Conservation (phyloP, 257 asterid genomes). For the Salvia splendens region DNA sequence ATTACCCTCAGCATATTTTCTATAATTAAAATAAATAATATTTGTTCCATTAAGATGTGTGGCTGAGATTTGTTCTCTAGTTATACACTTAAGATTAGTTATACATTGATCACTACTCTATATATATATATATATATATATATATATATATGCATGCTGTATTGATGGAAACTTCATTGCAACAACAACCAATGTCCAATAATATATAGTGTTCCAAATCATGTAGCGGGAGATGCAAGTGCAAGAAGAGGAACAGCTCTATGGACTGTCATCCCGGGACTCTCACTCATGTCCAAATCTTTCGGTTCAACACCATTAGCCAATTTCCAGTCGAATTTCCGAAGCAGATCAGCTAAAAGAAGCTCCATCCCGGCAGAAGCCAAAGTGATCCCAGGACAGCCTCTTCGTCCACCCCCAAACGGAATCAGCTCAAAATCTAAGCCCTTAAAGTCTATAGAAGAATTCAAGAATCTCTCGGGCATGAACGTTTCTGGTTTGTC, state of each 20-base stretch:
- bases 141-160: not conserved
- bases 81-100: too few species aligned
- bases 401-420: conserved; percentile 57
- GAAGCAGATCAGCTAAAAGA: conserved; percentile 42
- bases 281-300: conserved; percentile 47
- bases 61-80: too few species aligned
- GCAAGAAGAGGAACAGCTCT: conserved; percentile 37
- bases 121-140: too few species aligned
- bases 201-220: not conserved
- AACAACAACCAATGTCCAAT: not conserved
- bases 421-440: conserved; percentile 46
- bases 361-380: conserved; percentile 29
- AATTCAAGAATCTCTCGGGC: conserved; percentile 39
- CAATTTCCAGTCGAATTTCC: conserved; percentile 40
- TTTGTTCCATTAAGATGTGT: too few species aligned
- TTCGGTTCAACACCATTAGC: conserved; percentile 24
- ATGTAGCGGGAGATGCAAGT: not conserved
- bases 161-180: not conserved
- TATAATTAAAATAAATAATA: too few species aligned
- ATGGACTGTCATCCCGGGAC: conserved; percentile 29
- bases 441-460: conserved; percentile 34
- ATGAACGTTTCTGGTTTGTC: conserved; percentile 33
- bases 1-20: too few species aligned
- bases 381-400: conserved; percentile 42
- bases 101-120: too few species aligned